These are phyloP conservation scores for Neurospora tetrasperma DNA, from an alignment of 495 filamentous ascomycete genomes.

Conservation along the genomic window DNA sequence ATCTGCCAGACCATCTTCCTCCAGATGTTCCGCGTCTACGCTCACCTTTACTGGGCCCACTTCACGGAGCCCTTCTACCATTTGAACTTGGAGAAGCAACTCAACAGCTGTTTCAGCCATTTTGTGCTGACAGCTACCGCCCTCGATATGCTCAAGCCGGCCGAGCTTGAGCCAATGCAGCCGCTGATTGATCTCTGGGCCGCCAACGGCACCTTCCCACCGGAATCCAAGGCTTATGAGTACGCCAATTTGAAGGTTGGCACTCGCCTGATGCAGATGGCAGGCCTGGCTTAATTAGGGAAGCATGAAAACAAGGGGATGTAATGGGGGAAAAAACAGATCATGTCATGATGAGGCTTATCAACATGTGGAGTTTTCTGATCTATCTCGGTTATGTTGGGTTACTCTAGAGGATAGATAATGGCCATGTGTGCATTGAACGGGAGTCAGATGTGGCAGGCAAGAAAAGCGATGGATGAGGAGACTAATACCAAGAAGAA, in stretches of 20 bases:
- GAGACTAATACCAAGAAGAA: neutral
- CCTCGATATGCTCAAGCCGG: conserved; percentile 68
- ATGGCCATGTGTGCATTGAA: neutral
- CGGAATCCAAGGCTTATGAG: conserved; percentile 51
- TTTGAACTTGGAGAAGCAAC: conserved; percentile 68
- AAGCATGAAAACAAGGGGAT: neutral
- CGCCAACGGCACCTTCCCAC: conserved; percentile 70
- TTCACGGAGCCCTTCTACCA: conserved; percentile 77
- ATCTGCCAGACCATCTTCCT: conserved; percentile 87
- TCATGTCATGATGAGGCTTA: neutral
- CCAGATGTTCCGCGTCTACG: conserved; percentile 95
- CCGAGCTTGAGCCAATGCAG: conserved; percentile 90
- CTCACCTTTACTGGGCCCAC: conserved; percentile 80
- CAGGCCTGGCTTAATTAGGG: conserved; percentile 19
- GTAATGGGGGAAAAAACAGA: neutral
- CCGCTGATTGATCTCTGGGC: conserved; percentile 83
- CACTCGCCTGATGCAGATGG: conserved; percentile 32
- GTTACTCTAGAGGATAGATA: neutral
- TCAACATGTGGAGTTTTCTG: neutral
- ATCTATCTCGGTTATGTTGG: neutral
- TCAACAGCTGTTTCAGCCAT: conserved; percentile 94
- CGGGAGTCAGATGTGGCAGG: neutral
- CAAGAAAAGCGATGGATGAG: neutral
- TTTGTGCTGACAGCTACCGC: conserved; percentile 83
- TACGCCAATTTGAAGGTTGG: conserved; percentile 43